These are phyloP conservation scores for Caloboletus inedulis DNA, from an alignment of 1,284 basidiomycete genomes.

Conservation along the genomic window DNA sequence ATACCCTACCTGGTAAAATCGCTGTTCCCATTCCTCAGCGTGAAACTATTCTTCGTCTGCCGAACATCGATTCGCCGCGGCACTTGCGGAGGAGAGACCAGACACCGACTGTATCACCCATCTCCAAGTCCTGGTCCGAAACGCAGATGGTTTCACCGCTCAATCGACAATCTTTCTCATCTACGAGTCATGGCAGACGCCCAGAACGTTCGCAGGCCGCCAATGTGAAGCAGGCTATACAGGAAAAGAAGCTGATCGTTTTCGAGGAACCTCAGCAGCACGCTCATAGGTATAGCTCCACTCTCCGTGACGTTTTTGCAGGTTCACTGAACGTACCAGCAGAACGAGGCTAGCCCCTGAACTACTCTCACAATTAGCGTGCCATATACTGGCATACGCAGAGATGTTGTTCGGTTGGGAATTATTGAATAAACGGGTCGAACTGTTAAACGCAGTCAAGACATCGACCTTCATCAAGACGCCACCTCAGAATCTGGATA, in stretches of 20 bases:
- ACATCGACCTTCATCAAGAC: conserved; percentile 28
- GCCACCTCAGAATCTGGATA: conserved; percentile 26
- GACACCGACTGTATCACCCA: conserved; percentile 32
- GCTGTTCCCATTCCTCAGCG: conserved; percentile 33
- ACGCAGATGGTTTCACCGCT: conserved; percentile 25
- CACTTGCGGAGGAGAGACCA: conserved; percentile 25
- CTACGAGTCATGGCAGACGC: conserved; percentile 36
- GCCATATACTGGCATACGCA: conserved; percentile 68
- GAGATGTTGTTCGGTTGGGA: conserved; percentile 73
- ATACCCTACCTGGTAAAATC: conserved; percentile 20
- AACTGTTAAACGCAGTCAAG: conserved; percentile 62
- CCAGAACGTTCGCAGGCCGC: conserved; percentile 41
- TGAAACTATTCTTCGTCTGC: conserved; percentile 25
- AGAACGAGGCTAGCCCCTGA: conserved; percentile 16
- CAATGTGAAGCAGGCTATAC: conserved; percentile 24
- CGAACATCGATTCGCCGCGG: conserved; percentile 24
- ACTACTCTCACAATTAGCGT: conserved; percentile 46
- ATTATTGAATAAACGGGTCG: conserved; percentile 62
- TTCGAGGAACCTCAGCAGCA: conserved; percentile 26
- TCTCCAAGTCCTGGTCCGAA: conserved; percentile 60
- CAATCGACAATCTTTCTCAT: conserved; percentile 37
- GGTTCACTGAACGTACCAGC: not conserved
- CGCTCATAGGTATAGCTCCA: conserved; percentile 7
- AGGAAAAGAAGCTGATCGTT: conserved; percentile 38
- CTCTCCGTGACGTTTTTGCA: not conserved